These are phyloP conservation scores for Flaveria trinervia DNA, from an alignment of 129 eudicot genomes.

Conservation along the genomic window DNA sequence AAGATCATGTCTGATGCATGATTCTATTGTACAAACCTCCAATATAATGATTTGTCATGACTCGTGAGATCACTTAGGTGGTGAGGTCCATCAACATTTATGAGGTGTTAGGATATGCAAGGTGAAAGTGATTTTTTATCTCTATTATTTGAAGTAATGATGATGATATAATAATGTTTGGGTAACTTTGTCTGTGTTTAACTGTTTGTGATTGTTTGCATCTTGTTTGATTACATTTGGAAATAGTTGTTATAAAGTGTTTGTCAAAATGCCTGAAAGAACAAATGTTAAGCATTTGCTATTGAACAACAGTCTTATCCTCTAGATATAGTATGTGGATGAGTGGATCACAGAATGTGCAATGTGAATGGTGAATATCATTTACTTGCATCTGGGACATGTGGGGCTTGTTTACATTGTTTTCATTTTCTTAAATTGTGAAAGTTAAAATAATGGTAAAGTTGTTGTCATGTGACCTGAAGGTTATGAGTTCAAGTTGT, in stretches of 20 bases:
- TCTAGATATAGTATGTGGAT: neutral
- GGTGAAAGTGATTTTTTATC: constrained; percentile 5
- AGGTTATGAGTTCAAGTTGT: too few species aligned
- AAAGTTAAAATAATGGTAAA: too few species aligned
- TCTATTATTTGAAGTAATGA: neutral
- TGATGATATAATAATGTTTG: neutral
- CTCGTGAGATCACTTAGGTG: neutral
- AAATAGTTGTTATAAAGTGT: neutral
- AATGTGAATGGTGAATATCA: constrained; percentile 11
- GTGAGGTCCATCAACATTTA: constrained; percentile 7
- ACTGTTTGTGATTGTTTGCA: neutral
- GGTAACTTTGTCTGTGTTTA: neutral
- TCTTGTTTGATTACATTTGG: neutral
- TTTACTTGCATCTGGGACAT: neutral
- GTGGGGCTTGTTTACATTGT: constrained; percentile 20
- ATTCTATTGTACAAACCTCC: constrained; percentile 8
- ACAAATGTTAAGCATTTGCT: neutral
- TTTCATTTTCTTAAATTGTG: neutral
- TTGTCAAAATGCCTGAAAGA: neutral
- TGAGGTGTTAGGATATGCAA: constrained; percentile 9
- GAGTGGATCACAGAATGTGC: constrained; percentile 7
- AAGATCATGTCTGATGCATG: constrained; percentile 1
- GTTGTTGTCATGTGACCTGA: too few species aligned
- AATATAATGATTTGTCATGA: neutral
- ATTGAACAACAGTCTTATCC: neutral